phyloP scores from a whole-genome alignment of 805 yeast species.

The Teunomyces barrocoloradensis region DNA sequence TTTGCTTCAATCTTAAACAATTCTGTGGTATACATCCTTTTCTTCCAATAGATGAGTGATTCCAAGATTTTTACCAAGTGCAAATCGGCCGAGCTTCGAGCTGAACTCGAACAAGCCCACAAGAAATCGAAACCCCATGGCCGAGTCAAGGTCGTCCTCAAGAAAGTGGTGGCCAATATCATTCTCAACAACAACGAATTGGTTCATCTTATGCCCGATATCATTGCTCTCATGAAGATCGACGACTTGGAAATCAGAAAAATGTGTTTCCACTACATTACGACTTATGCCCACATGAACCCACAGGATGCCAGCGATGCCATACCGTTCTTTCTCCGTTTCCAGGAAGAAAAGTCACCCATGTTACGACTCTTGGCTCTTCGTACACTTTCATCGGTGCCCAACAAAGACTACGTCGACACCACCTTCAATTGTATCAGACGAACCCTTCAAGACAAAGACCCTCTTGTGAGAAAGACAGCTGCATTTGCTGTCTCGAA shows the following conservation, averaged over 20 bases:
- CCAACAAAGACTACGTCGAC: conserved; percentile 49
- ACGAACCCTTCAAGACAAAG: conserved; percentile 40
- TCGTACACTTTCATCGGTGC: conserved; percentile 60
- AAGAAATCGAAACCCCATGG: conserved; percentile 40
- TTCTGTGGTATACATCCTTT: not conserved
- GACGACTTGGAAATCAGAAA: conserved; percentile 15
- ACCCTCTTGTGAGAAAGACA: conserved; percentile 61
- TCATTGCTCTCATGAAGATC: conserved; percentile 11
- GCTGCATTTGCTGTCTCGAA: conserved; percentile 72
- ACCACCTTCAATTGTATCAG: conserved; percentile 43
- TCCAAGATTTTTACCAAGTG: conserved; percentile 38
- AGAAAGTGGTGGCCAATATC: conserved; percentile 77
- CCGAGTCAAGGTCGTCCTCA: conserved; percentile 43
- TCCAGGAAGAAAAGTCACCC: conserved; percentile 48
- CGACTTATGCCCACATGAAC: conserved; percentile 56
- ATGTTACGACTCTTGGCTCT: conserved; percentile 58
- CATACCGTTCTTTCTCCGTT: conserved; percentile 53
- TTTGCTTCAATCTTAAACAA: not conserved
- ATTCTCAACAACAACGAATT: conserved; percentile 81
- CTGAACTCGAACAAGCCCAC: conserved; percentile 42
- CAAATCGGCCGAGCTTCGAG: conserved; percentile 38
- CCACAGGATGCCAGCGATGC: conserved; percentile 57
- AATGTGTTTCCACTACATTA: conserved; percentile 65
- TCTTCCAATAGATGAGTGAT: conserved; percentile 28
- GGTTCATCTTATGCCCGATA: conserved; percentile 58